A percentile compares a stretch with the other conserved stretches of the same genome.
Evolutionary conservation across 2,329 filamentous ascomycete genomes (phyloP).

Genomic region (Blastomyces gilchristii): DNA sequence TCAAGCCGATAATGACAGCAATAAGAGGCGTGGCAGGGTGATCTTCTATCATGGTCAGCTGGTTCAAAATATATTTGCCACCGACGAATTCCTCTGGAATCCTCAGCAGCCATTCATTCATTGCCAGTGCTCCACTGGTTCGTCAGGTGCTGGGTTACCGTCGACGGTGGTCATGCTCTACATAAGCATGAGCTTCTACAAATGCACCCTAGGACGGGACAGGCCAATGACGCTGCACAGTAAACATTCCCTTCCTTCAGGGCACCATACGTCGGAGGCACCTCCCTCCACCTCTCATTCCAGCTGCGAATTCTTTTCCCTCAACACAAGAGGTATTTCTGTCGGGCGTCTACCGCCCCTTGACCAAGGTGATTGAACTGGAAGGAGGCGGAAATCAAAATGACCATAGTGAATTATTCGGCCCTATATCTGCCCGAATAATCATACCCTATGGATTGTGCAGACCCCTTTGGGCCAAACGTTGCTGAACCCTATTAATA

Average conservation of each 20-base stretch:
- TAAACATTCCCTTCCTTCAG: background rate
- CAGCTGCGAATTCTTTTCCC: background rate
- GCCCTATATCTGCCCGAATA: background rate
- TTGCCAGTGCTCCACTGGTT: background rate
- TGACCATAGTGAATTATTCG: background rate
- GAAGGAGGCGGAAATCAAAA: background rate
- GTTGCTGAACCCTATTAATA: background rate
- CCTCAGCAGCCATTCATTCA: background rate
- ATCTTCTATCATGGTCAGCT: background rate
- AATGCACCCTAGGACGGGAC: background rate
- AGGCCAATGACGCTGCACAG: background rate
- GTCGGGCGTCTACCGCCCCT: background rate
- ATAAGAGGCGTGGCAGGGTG: background rate
- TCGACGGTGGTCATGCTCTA: background rate
- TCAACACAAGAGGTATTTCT: background rate
- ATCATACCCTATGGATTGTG: background rate
- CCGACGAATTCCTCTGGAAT: background rate
- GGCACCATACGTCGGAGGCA: background rate
- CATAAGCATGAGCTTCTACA: background rate
- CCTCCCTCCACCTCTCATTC: background rate
- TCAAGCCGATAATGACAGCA: background rate
- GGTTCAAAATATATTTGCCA: background rate
- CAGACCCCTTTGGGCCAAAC: background rate
- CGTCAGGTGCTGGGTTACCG: background rate
- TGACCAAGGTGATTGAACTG: background rate